These are phyloP conservation scores for Neostapfia colusana DNA, from an alignment of 176 grass and related monocot species.

Conservation along the genomic window DNA sequence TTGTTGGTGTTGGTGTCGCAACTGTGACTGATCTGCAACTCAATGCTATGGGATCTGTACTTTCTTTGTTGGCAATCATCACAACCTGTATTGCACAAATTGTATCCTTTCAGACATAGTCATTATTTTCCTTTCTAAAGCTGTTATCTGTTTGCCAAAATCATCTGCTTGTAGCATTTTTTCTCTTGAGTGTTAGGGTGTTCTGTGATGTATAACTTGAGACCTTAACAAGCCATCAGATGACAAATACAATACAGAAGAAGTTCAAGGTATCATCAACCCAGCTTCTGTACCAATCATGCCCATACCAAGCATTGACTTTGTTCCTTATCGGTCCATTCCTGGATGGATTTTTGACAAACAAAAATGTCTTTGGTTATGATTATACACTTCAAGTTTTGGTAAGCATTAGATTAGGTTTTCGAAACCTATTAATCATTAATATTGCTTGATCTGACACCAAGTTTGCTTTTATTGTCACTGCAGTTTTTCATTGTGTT, in stretches of 20 bases:
- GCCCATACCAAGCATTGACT: constrained; percentile 92
- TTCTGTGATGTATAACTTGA: constrained; percentile 32
- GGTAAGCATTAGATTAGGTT: constrained; percentile 53
- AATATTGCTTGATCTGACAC: constrained; percentile 28
- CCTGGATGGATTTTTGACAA: constrained; percentile 91
- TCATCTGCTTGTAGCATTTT: constrained; percentile 2
- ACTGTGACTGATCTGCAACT: constrained; percentile 99
- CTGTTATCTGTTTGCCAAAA: constrained; percentile 15
- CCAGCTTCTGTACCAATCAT: constrained; percentile 92
- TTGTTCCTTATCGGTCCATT: constrained; percentile 79
- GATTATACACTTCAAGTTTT: constrained; percentile 92
- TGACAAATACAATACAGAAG: constrained; percentile 99
- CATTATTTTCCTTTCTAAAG: constrained; percentile 13
- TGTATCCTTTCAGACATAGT: constrained; percentile 75
- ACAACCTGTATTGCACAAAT: constrained; percentile 98
- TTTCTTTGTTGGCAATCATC: constrained; percentile 83
- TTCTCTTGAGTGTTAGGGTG: constrained; percentile 14
- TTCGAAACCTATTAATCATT: constrained; percentile 7
- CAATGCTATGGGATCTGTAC: constrained; percentile 79
- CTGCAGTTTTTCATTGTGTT: constrained; percentile 94
- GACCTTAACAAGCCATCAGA: constrained; percentile 83
- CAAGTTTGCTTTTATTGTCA: constrained; percentile 28
- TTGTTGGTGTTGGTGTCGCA: constrained; percentile 93
- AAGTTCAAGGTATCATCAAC: constrained; percentile 99
- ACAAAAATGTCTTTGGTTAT: constrained; percentile 92